Evolutionary conservation across 345 rosid genomes (phyloP).

Genomic region (Hypericum perforatum): DNA sequence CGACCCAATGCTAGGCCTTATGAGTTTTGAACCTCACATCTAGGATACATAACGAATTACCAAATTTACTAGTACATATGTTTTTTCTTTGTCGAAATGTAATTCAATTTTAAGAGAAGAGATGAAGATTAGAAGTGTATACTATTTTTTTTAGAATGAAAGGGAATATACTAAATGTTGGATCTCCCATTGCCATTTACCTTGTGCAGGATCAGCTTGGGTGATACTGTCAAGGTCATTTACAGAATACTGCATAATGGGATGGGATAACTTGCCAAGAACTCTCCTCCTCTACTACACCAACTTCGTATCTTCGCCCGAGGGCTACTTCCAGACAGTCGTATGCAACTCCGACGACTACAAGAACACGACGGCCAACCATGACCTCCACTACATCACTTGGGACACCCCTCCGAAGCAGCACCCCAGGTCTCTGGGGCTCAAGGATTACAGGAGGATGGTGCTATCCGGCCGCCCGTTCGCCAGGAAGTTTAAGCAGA

Average conservation of each 20-base stretch:
- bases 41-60: too few relatives aligned
- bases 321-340: constrained; percentile 88
- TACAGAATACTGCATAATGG: constrained; percentile 62
- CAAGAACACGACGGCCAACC: constrained; percentile 75
- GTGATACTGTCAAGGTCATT: constrained; percentile 79
- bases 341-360: constrained; percentile 73
- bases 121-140: too few relatives aligned
- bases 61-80: too few relatives aligned
- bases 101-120: too few relatives aligned
- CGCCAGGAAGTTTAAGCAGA: constrained; percentile 73
- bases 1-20: too few relatives aligned
- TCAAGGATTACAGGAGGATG: constrained; percentile 60
- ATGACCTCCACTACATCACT: constrained; percentile 73
- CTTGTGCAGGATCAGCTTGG: constrained; percentile 80
- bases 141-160: too few relatives aligned
- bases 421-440: constrained; percentile 59
- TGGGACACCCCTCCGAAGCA: constrained; percentile 99
- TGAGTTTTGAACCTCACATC: too few relatives aligned
- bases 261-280: constrained; percentile 89
- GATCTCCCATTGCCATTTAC: neutral
- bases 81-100: too few relatives aligned
- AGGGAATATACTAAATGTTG: neutral
- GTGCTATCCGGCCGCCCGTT: constrained; percentile 67
- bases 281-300: constrained; percentile 83
- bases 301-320: constrained; percentile 80